Conservation (phyloP, 2,329 filamentous ascomycete species). For the Trichophyton simii region DNA sequence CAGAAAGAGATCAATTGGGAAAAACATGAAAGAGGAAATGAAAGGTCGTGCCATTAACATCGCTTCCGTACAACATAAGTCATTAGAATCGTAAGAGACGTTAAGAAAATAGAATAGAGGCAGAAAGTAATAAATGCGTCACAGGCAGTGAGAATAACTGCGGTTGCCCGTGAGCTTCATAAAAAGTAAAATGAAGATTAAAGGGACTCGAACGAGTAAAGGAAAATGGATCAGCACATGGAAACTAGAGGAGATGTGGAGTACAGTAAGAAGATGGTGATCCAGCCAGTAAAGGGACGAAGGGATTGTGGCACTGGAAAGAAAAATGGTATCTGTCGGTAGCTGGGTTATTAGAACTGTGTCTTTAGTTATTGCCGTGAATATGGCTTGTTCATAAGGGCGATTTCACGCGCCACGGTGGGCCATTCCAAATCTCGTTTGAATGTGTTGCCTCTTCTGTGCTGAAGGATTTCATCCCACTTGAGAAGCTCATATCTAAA, state of each 20-base stretch:
- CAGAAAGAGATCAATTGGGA: background rate
- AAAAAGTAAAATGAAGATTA: background rate
- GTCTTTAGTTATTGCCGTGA: conserved; percentile 20
- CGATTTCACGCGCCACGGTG: conserved; percentile 77
- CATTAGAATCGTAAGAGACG: background rate
- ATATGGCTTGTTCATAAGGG: conserved; percentile 91
- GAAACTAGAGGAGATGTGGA: background rate
- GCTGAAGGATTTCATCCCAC: conserved; percentile 71
- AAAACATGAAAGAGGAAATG: background rate
- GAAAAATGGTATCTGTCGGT: background rate
- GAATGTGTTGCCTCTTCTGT: conserved; percentile 41
- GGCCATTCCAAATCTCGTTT: conserved; percentile 83
- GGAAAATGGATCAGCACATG: background rate
- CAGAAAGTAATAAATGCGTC: background rate
- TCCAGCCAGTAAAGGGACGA: background rate
- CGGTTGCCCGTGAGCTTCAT: background rate
- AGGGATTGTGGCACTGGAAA: background rate
- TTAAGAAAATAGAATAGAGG: background rate
- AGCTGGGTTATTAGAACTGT: background rate
- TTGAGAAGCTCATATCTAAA: conserved; percentile 69
- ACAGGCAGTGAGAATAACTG: background rate
- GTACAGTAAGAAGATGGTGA: background rate
- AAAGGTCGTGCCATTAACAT: background rate
- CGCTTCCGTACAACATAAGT: background rate
- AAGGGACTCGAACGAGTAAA: background rate